Base-by-base conservation (phyloP, 2,329 filamentous ascomycete species). In the Botrytis pseudocinerea region DNA sequence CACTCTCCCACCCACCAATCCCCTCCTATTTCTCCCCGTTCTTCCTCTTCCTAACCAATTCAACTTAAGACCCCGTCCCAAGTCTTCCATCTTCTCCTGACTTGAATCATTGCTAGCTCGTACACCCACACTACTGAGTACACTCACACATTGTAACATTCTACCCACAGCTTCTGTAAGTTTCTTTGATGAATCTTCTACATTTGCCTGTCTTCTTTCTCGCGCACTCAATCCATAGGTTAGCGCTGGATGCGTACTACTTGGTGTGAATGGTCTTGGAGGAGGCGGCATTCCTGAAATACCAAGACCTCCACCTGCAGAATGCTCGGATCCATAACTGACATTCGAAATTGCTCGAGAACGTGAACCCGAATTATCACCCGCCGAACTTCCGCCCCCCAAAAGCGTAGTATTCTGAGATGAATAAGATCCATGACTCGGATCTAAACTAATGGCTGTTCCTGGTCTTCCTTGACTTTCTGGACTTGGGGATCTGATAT, bases 121-220 rank as follows among this genome's bases (percentile, higher is more conserved):
- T 44, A 78, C 75, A 12, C 85, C 91, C 20, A 97, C 88, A 75
- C 91, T 91, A 4, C 93, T 93, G 35, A 99, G 85, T 12, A 99
- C 94, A 81, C 92, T 95, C 82, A 98, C 92, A 82, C 96, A 99
- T 84, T 99, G 96, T 76, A 99, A 85, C 93, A 99, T 97, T 69
- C 95, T 87, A 0, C 94, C 96, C 0, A 98, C 95, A 77, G 95
- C 97, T 78, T 98, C 95, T 0, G 96, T 97, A 71, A 98, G 90
- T 80, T 96, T 90, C 80, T 93, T 88, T 79, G 83, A 72, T 66
- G 90, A 91, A 79, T 92, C 89, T 80, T 91, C 88, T 22, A 89
- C 84, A 35, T 76, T 90, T 86, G 72, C 86, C 73, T 75, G 78
- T 71, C 77, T 76, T 63, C 76, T 73, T 69, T 46, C 73, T 16